phyloP scores from a whole-genome alignment of 176 grass and related monocot species.

The Ensete ventricosum region DNA sequence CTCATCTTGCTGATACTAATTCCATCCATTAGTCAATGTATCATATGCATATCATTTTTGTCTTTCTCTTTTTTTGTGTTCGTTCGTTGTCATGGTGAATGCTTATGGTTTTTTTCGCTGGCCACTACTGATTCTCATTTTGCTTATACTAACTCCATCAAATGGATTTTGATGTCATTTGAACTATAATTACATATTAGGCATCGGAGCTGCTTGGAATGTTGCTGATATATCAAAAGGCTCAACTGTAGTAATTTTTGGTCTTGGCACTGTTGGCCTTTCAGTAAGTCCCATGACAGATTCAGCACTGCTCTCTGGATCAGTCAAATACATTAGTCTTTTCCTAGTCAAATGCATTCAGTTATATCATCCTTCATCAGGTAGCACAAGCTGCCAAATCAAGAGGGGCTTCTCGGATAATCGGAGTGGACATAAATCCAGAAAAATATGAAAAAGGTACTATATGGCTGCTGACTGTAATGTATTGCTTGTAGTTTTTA shows the following conservation, averaged over 20 bases:
- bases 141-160: background rate
- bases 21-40: background rate
- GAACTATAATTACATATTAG: slow-evolving; percentile 19
- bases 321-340: slow-evolving; percentile 12
- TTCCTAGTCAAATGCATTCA: slow-evolving; percentile 3
- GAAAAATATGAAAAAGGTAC: slow-evolving; percentile 81
- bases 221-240: slow-evolving; percentile 69
- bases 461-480: background rate
- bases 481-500: slow-evolving; percentile 13
- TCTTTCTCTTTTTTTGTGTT: too few species aligned
- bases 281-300: slow-evolving; percentile 48
- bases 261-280: slow-evolving; percentile 86
- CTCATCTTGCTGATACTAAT: background rate
- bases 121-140: background rate
- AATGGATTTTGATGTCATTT: background rate
- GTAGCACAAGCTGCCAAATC: slow-evolving; percentile 89
- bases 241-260: slow-evolving; percentile 88
- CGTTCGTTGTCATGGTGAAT: background rate
- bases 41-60: too few species aligned
- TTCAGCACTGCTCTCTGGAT: background rate
- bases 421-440: slow-evolving; percentile 85
- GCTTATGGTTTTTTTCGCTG: background rate
- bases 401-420: slow-evolving; percentile 69
- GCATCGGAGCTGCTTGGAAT: slow-evolving; percentile 89
- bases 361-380: slow-evolving; percentile 24